These are phyloP conservation scores for Heterobasidion irregulare DNA, from an alignment of 1,284 basidiomycete genomes.

Conservation along the genomic window DNA sequence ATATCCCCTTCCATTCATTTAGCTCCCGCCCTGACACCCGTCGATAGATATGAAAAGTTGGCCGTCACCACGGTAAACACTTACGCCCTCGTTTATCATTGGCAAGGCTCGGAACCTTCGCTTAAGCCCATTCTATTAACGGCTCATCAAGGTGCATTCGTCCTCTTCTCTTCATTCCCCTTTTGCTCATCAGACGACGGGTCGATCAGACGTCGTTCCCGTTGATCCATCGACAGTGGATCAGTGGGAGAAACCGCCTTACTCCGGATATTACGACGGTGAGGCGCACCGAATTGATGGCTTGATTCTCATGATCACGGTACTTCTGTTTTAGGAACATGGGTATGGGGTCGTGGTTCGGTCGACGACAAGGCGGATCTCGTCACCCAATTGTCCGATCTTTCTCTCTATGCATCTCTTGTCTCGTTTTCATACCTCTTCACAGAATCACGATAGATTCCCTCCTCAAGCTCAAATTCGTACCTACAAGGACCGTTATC, in stretches of 20 bases:
- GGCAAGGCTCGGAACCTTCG: constrained; percentile 50
- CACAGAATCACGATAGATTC: constrained; percentile 39
- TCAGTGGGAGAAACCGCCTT: constrained; percentile 56
- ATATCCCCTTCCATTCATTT: not conserved
- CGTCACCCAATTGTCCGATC: constrained; percentile 35
- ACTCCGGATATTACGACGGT: constrained; percentile 60
- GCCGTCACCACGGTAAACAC: constrained; percentile 51
- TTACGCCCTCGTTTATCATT: constrained; percentile 63
- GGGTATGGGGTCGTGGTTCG: constrained; percentile 54
- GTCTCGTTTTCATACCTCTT: not conserved
- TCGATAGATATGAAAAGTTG: constrained; percentile 41
- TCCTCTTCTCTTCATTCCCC: not conserved
- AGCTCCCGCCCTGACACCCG: not conserved
- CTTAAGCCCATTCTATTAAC: constrained; percentile 64
- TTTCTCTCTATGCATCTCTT: not conserved
- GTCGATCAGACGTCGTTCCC: constrained; percentile 52
- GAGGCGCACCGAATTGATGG: constrained; percentile 2
- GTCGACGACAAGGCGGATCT: constrained; percentile 52
- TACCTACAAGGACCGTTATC: constrained; percentile 51
- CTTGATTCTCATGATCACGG: not conserved
- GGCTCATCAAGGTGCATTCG: constrained; percentile 56
- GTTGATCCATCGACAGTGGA: constrained; percentile 46
- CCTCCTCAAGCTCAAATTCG: constrained; percentile 43
- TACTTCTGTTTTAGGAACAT: constrained; percentile 22
- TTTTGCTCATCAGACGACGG: not conserved